Evolutionary conservation across 2,329 filamentous ascomycete genomes (phyloP).

Genomic region (Phyllosticta citribraziliensis): DNA sequence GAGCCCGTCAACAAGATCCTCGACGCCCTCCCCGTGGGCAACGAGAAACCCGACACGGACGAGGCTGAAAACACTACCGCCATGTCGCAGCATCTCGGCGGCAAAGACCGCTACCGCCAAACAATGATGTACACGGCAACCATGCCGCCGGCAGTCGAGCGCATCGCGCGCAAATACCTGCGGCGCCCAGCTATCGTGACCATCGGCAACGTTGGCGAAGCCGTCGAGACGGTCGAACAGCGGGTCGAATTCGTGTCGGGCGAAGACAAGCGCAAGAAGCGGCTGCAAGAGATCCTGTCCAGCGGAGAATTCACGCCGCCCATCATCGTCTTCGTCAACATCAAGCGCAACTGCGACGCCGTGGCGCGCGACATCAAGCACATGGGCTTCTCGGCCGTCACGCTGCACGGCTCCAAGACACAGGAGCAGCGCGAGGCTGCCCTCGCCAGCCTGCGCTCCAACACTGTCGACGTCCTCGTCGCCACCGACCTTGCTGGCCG

Average conservation of each 20-base stretch:
- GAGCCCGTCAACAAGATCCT: slow-evolving; percentile 97
- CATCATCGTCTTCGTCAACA: slow-evolving; percentile 99
- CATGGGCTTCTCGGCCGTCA: slow-evolving; percentile 84
- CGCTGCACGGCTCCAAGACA: slow-evolving; percentile 89
- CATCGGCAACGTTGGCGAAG: slow-evolving; percentile 89
- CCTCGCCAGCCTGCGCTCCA: slow-evolving; percentile 71
- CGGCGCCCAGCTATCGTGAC: slow-evolving; percentile 87
- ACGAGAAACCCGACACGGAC: slow-evolving; percentile 92
- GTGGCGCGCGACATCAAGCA: slow-evolving; percentile 89
- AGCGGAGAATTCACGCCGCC: slow-evolving; percentile 74
- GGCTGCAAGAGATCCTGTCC: slow-evolving; percentile 78
- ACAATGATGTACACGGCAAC: slow-evolving; percentile 99
- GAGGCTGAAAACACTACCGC: slow-evolving; percentile 74
- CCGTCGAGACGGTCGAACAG: slow-evolving; percentile 95
- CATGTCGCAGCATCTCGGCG: slow-evolving; percentile 74
- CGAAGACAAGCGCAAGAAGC: slow-evolving; percentile 94
- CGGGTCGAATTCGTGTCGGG: slow-evolving; percentile 83
- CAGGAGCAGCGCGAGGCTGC: slow-evolving; percentile 97
- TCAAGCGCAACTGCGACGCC: slow-evolving; percentile 96
- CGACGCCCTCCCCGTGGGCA: slow-evolving; percentile 80
- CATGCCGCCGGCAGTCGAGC: slow-evolving; percentile 86
- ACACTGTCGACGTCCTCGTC: slow-evolving; percentile 76
- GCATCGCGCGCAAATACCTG: slow-evolving; percentile 94
- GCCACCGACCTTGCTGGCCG: slow-evolving; percentile 91
- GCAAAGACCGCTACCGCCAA: slow-evolving; percentile 75